A percentile compares a stretch with the other conserved stretches of the same genome.
Evolutionary conservation across 345 rosid genomes (phyloP).

Genomic region (Pugionium dolabratum): DNA sequence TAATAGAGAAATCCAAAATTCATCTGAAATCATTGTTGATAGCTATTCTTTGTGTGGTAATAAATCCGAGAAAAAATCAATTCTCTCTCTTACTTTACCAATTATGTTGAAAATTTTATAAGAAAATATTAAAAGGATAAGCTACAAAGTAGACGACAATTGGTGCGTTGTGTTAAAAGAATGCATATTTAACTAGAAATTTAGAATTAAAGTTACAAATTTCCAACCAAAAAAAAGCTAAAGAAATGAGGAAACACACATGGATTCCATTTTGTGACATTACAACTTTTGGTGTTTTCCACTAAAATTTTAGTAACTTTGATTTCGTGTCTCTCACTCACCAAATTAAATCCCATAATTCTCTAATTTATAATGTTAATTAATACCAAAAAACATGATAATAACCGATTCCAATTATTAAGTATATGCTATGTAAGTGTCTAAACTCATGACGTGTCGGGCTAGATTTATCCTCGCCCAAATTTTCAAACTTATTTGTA

Average conservation of each 20-base stretch:
- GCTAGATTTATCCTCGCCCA: too few species aligned
- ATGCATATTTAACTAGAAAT: conserved; percentile 7
- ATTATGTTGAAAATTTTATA: too few species aligned
- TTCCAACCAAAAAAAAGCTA: conserved; percentile 3
- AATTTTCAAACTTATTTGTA: too few species aligned
- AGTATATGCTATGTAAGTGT: conserved; percentile 1
- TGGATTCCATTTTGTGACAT: conserved; percentile 39
- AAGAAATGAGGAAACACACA: conserved; percentile 36
- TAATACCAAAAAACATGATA: background rate
- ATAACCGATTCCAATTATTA: background rate
- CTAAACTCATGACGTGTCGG: conserved; percentile 16
- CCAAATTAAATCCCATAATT: conserved; percentile 22
- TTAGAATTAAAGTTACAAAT: conserved; percentile 10
- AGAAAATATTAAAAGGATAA: background rate
- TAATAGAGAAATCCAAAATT: too few species aligned
- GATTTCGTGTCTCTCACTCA: conserved; percentile 28
- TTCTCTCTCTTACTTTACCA: too few species aligned
- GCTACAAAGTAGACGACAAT: conserved; percentile 17
- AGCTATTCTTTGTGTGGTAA: too few species aligned
- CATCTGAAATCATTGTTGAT: too few species aligned
- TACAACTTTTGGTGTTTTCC: conserved; percentile 31
- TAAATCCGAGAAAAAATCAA: too few species aligned
- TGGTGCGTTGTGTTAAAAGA: conserved; percentile 18
- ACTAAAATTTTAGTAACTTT: conserved; percentile 19
- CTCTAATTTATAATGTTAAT: background rate